Evolutionary conservation across 2,329 filamentous ascomycete species (phyloP), one percentile per base, ranked within the genome.

Genomic region (Bipolaris sorokiniana): DNA sequence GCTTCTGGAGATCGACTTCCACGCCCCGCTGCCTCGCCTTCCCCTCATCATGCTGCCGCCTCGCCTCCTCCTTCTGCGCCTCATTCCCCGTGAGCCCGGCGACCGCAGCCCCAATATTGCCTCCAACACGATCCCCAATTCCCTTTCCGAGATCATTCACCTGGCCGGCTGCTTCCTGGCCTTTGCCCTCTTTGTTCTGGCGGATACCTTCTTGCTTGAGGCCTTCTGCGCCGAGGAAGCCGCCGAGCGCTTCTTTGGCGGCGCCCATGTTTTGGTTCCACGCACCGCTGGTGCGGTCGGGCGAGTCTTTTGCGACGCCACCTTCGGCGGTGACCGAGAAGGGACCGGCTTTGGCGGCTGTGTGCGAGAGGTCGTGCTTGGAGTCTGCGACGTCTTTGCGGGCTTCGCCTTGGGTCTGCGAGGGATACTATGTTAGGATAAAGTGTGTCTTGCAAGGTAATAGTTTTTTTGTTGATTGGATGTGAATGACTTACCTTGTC

Each of bases 211-310:
- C 74, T 46, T 86, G 82, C 81, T 93, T 94, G 51, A 97, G 78
- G 33, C 81, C 83, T 78, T 95, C 89, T 62, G 86, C 87, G 58
- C 93, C 94, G 23, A 94, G 65, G 5, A 94, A 68, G 16, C 88
- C 88, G 56, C 94, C 94, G 1, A 95, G 62, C 4, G 88, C 81
- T 75, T 97, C 91, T 82, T 97, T 97, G 41, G 88, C 88, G 1
- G 89, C 86, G 50, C 93, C 94, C n/a, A 93, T 72, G 5, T 92
- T 96, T 80, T 97, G 93, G 81, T 97, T 91, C 88, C 90, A 96
- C 16, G 84, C 83, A 41, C 94, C 93, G 16, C 85, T 75, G 20
- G 83, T 80, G 63, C 92, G 90, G 75, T 94, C 82, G 10, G 88
- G 81, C 77, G 91, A 82, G 77, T 97, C 91, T 65, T 85, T 83